Percentiles rank a stretch among this genome's conserved stretches.
Conservation (phyloP, 2,329 filamentous ascomycete genomes). For the Fusarium tanahbumbuense region DNA sequence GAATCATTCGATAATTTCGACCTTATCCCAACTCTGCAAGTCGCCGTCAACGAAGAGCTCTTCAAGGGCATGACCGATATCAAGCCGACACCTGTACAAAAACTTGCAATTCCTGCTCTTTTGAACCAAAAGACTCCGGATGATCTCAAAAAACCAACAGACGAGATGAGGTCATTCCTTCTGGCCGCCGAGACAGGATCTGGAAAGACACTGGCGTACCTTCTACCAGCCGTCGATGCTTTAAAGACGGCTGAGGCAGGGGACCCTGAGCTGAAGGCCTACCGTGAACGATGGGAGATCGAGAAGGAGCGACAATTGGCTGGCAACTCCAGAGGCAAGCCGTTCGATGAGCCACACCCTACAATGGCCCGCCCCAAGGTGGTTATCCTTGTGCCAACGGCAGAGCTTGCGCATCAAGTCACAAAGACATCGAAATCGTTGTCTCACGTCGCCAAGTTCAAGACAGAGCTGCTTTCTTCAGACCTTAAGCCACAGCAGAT, state of each 20-base stretch:
- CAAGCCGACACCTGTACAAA: slow-evolving; percentile 88
- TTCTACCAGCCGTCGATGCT: slow-evolving; percentile 85
- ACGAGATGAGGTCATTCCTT: slow-evolving; percentile 69
- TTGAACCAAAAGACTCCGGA: slow-evolving; percentile 64
- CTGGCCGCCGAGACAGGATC: slow-evolving; percentile 97
- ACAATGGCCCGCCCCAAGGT: slow-evolving; percentile 83
- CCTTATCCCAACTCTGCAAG: slow-evolving; percentile 76
- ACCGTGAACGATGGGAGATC: slow-evolving; percentile 65
- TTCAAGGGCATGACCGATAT: slow-evolving; percentile 80
- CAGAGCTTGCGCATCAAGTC: slow-evolving; percentile 92
- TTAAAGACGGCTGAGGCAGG: slow-evolving; percentile 79
- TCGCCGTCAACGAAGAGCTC: slow-evolving; percentile 78
- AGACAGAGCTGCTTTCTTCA: slow-evolving; percentile 83
- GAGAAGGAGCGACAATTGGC: slow-evolving; percentile 68
- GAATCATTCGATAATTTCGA: slow-evolving; percentile 86
- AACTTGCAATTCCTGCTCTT: slow-evolving; percentile 85
- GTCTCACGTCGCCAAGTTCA: slow-evolving; percentile 88
- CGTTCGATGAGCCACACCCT: slow-evolving; percentile 75
- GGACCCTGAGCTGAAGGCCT: slow-evolving; percentile 69
- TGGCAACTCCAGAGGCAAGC: slow-evolving; percentile 67
- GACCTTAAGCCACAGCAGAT: slow-evolving; percentile 82
- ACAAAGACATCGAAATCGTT: slow-evolving; percentile 82
- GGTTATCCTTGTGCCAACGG: slow-evolving; percentile 89
- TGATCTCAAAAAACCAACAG: slow-evolving; percentile 49
- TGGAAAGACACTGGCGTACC: slow-evolving; percentile 94